Percentiles rank a stretch among this genome's conserved stretches.
Evolutionary conservation across 176 grass and related monocot species (phyloP).

Genomic region (Thinopyrum elongatum): DNA sequence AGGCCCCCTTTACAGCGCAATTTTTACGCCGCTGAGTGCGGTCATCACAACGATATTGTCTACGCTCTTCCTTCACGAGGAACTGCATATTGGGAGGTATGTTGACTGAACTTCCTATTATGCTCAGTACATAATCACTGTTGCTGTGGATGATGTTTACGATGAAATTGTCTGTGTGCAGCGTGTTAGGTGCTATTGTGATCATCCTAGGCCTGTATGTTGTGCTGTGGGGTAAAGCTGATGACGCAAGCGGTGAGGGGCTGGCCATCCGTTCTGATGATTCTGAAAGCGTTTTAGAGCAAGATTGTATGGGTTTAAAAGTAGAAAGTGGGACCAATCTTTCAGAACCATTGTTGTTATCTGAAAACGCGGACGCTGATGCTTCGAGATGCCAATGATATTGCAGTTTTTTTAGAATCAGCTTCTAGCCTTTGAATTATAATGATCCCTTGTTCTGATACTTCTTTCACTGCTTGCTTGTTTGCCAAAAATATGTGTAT

Average conservation of each 20-base stretch:
- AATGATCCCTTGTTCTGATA: not conserved
- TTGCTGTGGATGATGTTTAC: not conserved
- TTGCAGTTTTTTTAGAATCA: not conserved
- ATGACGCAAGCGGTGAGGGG: conserved; percentile 21
- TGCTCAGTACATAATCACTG: not conserved
- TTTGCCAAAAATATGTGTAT: not conserved
- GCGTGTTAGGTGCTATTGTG: conserved; percentile 50
- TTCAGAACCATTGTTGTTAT: conserved; percentile 48
- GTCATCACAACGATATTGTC: conserved; percentile 52
- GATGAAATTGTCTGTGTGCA: conserved; percentile 10
- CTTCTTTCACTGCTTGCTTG: not conserved
- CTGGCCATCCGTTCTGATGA: not conserved
- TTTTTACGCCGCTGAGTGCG: conserved; percentile 58
- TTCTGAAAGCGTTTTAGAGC: not conserved
- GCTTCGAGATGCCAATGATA: not conserved
- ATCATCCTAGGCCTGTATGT: conserved; percentile 48
- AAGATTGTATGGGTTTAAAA: not conserved
- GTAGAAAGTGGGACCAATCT: not conserved
- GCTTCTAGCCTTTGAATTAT: not conserved
- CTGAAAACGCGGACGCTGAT: not conserved
- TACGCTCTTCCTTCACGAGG: conserved; percentile 41
- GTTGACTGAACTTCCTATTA: not conserved
- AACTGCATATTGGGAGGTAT: conserved; percentile 68
- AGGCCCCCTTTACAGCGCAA: conserved; percentile 62
- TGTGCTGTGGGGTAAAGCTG: conserved; percentile 69